Base-by-base conservation (phyloP, 139 green algal genomes). In the Coelastrella sp. region DNA sequence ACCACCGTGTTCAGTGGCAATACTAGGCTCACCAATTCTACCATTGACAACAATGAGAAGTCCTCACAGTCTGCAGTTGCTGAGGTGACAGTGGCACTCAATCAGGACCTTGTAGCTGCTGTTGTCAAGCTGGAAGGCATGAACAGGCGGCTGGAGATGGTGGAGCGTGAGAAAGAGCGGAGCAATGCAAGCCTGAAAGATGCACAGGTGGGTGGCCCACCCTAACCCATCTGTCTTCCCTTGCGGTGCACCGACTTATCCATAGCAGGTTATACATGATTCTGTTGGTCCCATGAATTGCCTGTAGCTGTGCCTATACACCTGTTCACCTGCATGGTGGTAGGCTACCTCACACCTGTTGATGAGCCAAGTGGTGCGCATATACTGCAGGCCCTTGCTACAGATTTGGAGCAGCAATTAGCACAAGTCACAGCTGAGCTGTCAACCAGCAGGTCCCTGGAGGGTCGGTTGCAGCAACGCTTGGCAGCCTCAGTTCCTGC, bases 331-430 rank as follows among this genome's bases (percentile, higher is more conserved):
- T 49, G 1, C 35, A 49, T 49, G 3, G 35, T 49, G 35, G 35
- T 49, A 49, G 35, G 35, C 35, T 49, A 49, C 35, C 35, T 49
- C 35, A 49, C 1, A 49, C 35, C 35, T 49, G 3, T 49, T 49
- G 35, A 49, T 49, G 35, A 49, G 35, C 35, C 35, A 49, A 3
- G n/a, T 5, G 22, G 5, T 22, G 14, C 8, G 76, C 4, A 57
- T 82, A 8, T 11, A 17, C 6, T 85, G 84, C 88, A 95, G 93
- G 86, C 25, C 0, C 89, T 85, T 14, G 75, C 89, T 49, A 79
- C 85, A 20, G 94, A 96, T 56, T 27, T 95, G 49, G 92, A 96
- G 84, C 73, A 92, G 58, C 92, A 91, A 0, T 82, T 96, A 25
- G 90, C 92, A 0, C 80, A 91, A 57, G 68, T 35, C 25, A 85